Percentiles rank a stretch among this genome's conserved stretches.
These are phyloP conservation scores for Epichloe typhina DNA, from an alignment of 2,329 filamentous ascomycete genomes.

Conservation along the genomic window DNA sequence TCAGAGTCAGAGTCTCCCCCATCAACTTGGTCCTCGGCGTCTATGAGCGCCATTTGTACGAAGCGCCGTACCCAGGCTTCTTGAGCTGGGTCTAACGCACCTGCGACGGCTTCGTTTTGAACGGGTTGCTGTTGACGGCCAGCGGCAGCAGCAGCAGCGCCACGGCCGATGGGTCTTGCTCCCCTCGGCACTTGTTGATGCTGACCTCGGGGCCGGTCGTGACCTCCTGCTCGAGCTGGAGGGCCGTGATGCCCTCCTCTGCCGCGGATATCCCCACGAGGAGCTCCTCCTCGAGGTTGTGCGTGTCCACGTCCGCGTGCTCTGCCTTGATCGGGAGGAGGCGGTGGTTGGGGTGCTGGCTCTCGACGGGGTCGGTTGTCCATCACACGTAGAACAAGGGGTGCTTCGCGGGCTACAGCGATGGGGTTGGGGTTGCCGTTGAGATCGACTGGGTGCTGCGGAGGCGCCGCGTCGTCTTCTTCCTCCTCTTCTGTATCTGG, in stretches of 20 bases:
- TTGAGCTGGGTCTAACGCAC: slow-evolving; percentile 31
- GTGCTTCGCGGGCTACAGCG: slow-evolving; percentile 41
- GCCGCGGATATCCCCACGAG: background rate
- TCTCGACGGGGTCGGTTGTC: slow-evolving; percentile 21
- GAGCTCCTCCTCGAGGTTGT: background rate
- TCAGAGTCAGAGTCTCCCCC: slow-evolving; percentile 25
- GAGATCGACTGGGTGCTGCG: slow-evolving; percentile 15
- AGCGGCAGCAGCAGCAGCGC: background rate
- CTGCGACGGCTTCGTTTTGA: slow-evolving; percentile 5
- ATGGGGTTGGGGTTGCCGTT: slow-evolving; percentile 19
- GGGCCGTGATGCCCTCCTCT: background rate
- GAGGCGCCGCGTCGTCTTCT: slow-evolving; percentile 13
- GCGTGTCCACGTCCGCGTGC: background rate
- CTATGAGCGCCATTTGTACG: slow-evolving; percentile 39
- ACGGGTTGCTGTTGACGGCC: slow-evolving; percentile 2
- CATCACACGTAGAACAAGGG: slow-evolving; percentile 41
- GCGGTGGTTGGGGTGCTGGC: background rate
- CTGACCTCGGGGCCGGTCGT: background rate
- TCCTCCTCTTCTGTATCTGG: slow-evolving; percentile 13
- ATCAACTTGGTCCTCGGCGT: slow-evolving; percentile 37
- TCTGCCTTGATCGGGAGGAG: background rate
- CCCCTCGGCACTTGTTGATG: background rate
- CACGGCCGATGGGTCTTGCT: background rate
- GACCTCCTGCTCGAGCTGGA: background rate
- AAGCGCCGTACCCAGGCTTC: slow-evolving; percentile 41